Conservation (phyloP, 805 yeast species). For the Metschnikowia corniflorae region DNA sequence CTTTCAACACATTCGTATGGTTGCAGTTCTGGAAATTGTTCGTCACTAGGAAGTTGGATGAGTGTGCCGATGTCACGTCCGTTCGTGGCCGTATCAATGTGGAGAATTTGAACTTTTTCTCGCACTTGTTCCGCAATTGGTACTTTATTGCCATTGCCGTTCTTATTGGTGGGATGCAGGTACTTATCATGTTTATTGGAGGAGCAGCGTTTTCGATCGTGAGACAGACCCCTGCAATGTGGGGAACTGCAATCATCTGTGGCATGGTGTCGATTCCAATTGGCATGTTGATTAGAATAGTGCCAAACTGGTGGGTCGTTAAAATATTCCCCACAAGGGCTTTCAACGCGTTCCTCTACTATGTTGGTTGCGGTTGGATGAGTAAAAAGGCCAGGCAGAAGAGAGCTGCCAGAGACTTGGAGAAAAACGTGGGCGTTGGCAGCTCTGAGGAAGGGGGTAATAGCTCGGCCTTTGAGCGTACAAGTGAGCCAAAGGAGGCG, state of each 20-base stretch:
- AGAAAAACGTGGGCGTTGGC: constrained; percentile 12
- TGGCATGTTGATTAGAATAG: constrained; percentile 69
- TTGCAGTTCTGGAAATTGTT: constrained; percentile 91
- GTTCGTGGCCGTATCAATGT: constrained; percentile 56
- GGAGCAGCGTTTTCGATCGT: constrained; percentile 90
- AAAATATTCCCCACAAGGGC: constrained; percentile 60
- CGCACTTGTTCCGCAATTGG: constrained; percentile 76
- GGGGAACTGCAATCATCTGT: constrained; percentile 84
- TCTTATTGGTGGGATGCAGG: constrained; percentile 80
- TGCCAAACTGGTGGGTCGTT: constrained; percentile 78
- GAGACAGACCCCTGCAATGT: constrained; percentile 77
- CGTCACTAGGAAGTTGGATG: constrained; percentile 88
- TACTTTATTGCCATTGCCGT: constrained; percentile 71
- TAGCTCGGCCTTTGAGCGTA: too few relatives aligned
- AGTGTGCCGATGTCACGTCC: constrained; percentile 63
- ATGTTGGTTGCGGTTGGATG: constrained; percentile 35
- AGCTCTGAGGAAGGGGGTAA: constrained; percentile 3
- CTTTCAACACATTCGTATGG: constrained; percentile 97
- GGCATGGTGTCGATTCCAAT: constrained; percentile 80
- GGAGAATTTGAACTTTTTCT: constrained; percentile 76
- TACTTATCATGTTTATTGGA: constrained; percentile 92
- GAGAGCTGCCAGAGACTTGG: constrained; percentile 17
- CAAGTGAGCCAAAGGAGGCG: neutral
- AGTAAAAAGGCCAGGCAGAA: constrained; percentile 24
- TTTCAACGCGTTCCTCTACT: constrained; percentile 38